These are phyloP conservation scores for Pythium pyrilobum DNA, from an alignment of 352 stramenopile genomes.

Conservation along the genomic window DNA sequence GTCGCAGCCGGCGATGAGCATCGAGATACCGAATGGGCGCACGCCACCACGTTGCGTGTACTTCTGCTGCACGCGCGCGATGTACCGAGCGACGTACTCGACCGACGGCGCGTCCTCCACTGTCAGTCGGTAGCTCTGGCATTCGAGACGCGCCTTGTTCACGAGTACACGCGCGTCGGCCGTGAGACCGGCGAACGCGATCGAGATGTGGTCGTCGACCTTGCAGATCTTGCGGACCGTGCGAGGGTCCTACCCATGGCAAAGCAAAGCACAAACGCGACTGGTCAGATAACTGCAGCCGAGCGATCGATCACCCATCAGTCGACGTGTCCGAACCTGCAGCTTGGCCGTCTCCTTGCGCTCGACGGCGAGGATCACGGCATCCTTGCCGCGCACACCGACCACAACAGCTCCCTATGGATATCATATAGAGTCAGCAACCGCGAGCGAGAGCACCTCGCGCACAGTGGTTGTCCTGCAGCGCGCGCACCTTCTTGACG, in stretches of 20 bases:
- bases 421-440: not conserved
- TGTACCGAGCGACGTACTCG: conserved; percentile 97
- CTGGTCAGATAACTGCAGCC: too few species aligned
- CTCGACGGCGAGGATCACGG: conserved; percentile 93
- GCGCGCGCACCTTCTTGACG: conserved; percentile 87
- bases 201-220: conserved; percentile 96
- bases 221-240: conserved; percentile 99
- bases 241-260: conserved; percentile 82
- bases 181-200: conserved; percentile 98
- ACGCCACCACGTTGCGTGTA: conserved; percentile 98
- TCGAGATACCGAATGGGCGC: conserved; percentile 98
- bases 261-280: not conserved
- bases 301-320: too few species aligned
- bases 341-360: conserved; percentile 88
- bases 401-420: conserved; percentile 93
- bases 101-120: conserved; percentile 92
- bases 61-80: conserved; percentile 97
- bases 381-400: conserved; percentile 95
- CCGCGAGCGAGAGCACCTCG: too few species aligned
- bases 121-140: conserved; percentile 98
- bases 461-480: too few species aligned
- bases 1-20: conserved; percentile 95
- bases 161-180: conserved; percentile 98
- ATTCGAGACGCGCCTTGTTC: conserved; percentile 96
- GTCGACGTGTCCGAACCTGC: too few species aligned